These are phyloP conservation scores for Alternaria sp. DNA, from an alignment of 2,329 filamentous ascomycete species.

Conservation along the genomic window DNA sequence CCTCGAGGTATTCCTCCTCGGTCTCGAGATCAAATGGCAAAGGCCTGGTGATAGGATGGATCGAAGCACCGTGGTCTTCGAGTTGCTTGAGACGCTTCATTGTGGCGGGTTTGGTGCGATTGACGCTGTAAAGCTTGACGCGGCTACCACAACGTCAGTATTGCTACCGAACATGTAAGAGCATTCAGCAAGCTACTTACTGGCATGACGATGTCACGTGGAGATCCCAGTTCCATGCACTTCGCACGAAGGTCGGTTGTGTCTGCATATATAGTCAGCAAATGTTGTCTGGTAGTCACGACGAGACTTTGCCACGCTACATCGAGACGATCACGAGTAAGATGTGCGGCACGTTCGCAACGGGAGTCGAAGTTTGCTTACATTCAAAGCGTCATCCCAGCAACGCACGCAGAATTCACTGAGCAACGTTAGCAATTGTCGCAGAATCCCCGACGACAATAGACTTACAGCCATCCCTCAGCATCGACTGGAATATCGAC, in stretches of 20 bases:
- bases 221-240: conserved; percentile 67
- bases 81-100: conserved; percentile 59
- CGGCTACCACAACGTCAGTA: too few species aligned
- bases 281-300: not conserved
- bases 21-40: conserved; percentile 58
- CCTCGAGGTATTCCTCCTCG: conserved; percentile 56
- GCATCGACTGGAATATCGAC: conserved; percentile 64
- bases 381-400: conserved; percentile 56
- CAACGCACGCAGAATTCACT: conserved; percentile 51
- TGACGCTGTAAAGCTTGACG: conserved; percentile 66
- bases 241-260: conserved; percentile 52
- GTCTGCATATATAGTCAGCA: conserved; percentile 37
- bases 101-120: conserved; percentile 58
- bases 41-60: conserved; percentile 63
- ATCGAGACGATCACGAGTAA: not conserved
- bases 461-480: conserved; percentile 52
- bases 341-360: not conserved
- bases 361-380: conserved; percentile 14
- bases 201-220: conserved; percentile 70
- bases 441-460: too few species aligned
- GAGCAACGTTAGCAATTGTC: not conserved
- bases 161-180: too few species aligned
- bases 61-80: conserved; percentile 55
- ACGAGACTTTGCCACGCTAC: not conserved
- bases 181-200: too few species aligned